phyloP scores from a whole-genome alignment of 768 basidiomycete genomes.

The Mycena floridula region DNA sequence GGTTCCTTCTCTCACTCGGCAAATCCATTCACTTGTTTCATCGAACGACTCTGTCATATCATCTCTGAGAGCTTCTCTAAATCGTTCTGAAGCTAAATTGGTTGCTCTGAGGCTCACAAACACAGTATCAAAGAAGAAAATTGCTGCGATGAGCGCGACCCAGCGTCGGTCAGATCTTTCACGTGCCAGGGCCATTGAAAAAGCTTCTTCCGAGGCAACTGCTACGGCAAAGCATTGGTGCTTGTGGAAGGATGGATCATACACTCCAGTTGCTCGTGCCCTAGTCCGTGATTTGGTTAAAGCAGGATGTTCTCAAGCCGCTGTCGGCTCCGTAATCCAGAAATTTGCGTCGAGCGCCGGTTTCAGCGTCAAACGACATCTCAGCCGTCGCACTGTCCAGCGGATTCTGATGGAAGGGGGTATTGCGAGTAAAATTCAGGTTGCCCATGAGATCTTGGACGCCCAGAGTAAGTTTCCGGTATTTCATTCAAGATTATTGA shows the following conservation, averaged over 20 bases:
- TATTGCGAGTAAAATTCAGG: neutral
- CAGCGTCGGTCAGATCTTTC: neutral
- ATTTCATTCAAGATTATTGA: neutral
- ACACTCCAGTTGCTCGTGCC: conserved; percentile 1
- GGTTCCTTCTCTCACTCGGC: no score
- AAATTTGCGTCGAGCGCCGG: neutral
- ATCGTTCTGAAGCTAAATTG: neutral
- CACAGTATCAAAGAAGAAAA: neutral
- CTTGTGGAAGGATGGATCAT: neutral
- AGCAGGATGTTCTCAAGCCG: conserved; percentile 3
- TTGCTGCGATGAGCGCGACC: neutral
- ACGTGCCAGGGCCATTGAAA: neutral
- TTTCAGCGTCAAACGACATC: neutral
- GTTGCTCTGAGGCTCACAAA: neutral
- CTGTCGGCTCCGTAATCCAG: conserved; percentile 2
- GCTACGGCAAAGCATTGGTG: neutral
- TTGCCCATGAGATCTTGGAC: neutral
- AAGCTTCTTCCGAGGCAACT: neutral
- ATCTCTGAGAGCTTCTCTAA: neutral
- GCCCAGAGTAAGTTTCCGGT: no score
- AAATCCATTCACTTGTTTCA: no score
- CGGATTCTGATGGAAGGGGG: conserved; percentile 1
- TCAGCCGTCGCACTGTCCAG: neutral
- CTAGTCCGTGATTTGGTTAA: conserved; percentile 3
- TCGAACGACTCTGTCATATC: no score